Evolutionary conservation across 2,329 filamentous ascomycete species (phyloP).

Genomic region (Verticillium tricorpus): DNA sequence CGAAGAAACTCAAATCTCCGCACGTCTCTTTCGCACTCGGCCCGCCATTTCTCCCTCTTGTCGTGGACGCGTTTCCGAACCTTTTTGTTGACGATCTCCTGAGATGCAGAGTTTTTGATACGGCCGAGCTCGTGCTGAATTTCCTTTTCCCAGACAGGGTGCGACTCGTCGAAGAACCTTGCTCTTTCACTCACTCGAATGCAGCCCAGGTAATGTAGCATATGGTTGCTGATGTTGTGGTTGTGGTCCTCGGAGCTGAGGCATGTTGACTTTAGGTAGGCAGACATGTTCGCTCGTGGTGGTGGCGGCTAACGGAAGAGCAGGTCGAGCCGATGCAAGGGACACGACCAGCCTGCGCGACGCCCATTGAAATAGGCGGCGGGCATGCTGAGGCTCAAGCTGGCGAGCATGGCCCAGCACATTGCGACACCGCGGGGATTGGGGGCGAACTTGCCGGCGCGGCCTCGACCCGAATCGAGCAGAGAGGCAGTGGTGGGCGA

Average conservation of each 20-base stretch:
- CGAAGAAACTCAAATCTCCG: neutral
- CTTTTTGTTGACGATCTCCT: neutral
- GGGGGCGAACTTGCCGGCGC: neutral
- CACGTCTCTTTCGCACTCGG: neutral
- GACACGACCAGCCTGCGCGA: neutral
- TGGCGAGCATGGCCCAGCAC: neutral
- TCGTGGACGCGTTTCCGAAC: neutral
- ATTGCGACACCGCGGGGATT: neutral
- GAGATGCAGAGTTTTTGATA: neutral
- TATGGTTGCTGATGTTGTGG: neutral
- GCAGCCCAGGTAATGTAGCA: slow-evolving; percentile 4
- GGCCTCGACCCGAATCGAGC: neutral
- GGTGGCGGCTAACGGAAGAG: neutral
- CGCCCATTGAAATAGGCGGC: neutral
- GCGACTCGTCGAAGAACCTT: neutral
- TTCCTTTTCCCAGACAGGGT: neutral
- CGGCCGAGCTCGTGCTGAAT: neutral
- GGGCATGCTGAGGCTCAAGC: neutral
- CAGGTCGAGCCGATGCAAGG: neutral
- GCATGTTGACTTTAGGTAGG: neutral
- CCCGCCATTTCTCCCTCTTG: neutral
- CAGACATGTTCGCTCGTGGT: neutral
- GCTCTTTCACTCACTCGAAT: slow-evolving; percentile 1
- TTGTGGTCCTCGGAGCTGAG: neutral
- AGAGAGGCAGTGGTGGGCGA: neutral